These are phyloP conservation scores for Dactylellina leptospora DNA, from an alignment of 2,329 filamentous ascomycete genomes.

Conservation along the genomic window DNA sequence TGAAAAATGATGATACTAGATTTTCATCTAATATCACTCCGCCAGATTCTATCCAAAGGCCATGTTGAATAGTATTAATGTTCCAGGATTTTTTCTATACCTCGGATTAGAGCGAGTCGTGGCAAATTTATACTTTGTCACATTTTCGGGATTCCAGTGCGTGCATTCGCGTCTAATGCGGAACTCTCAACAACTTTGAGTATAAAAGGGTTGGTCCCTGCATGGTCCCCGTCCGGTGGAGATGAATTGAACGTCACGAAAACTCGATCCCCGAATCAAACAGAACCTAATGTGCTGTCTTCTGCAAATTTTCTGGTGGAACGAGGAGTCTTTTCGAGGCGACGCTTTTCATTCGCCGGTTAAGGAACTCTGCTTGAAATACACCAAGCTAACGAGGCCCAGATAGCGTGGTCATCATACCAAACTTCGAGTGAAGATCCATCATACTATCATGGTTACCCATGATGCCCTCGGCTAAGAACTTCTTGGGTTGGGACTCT, in stretches of 20 bases:
- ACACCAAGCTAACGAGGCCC: neutral
- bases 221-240: no score
- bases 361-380: neutral
- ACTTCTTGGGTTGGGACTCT: no score
- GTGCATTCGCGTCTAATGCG: no score
- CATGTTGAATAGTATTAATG: slow-evolving; percentile 52
- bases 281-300: neutral
- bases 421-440: neutral
- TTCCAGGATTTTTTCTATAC: slow-evolving; percentile 7
- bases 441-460: neutral
- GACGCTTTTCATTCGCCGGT: slow-evolving; percentile 15
- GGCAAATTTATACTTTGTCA: slow-evolving; percentile 33
- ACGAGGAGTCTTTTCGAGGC: slow-evolving; percentile 27
- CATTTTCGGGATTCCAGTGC: no score
- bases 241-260: neutral
- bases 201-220: no score
- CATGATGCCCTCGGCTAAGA: neutral
- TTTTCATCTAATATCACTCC: slow-evolving; percentile 16
- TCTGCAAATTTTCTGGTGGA: no score
- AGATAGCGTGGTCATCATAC: slow-evolving; percentile 3
- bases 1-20: slow-evolving; percentile 3
- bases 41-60: slow-evolving; percentile 12
- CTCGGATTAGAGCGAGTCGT: slow-evolving; percentile 9
- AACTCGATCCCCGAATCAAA: no score
- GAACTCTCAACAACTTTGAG: no score